A percentile compares a stretch with the other conserved stretches of the same genome.
These are phyloP conservation scores for Ilyonectria mors-panacis DNA, from an alignment of 2,329 filamentous ascomycete genomes.

Conservation along the genomic window DNA sequence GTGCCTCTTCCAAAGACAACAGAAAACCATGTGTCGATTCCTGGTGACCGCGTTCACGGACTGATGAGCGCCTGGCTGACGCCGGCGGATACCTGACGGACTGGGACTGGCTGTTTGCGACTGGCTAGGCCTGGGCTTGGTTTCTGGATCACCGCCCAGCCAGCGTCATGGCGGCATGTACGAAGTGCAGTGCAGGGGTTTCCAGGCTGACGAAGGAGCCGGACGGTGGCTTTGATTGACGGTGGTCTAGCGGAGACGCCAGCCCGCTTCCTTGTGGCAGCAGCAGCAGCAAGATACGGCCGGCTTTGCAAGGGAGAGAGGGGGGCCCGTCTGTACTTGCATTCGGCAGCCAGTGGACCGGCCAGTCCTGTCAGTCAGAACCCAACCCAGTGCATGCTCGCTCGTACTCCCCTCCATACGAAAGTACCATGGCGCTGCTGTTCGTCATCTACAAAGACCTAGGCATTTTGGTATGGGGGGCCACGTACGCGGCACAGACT, in stretches of 20 bases:
- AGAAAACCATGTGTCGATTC: conserved; percentile 44
- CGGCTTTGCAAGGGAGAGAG: conserved; percentile 26
- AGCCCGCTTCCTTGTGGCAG: conserved; percentile 18
- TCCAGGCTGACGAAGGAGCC: conserved; percentile 47
- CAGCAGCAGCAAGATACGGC: conserved; percentile 26
- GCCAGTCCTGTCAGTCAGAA: conserved; percentile 20
- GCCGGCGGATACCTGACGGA: conserved; percentile 40
- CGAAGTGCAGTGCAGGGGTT: conserved; percentile 39
- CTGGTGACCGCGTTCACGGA: conserved; percentile 24
- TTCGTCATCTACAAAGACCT: conserved; percentile 7
- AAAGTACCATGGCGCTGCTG: conserved; percentile 18
- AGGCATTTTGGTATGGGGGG: conserved; percentile 18
- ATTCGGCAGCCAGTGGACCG: conserved; percentile 9
- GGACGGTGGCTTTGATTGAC: conserved; percentile 49
- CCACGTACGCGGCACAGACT: conserved; percentile 19
- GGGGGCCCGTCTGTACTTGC: conserved; percentile 14
- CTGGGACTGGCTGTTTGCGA: conserved; percentile 42
- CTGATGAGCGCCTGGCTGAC: conserved; percentile 41
- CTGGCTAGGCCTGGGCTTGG: conserved; percentile 43
- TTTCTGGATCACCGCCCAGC: conserved; percentile 45
- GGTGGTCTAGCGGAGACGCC: conserved; percentile 38
- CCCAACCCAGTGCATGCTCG: neutral
- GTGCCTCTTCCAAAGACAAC: conserved; percentile 29
- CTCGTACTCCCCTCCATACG: conserved; percentile 9
- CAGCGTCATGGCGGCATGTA: conserved; percentile 44